Base-by-base conservation (phyloP, 208 protist genomes). In the Tritrichomonas foetus region DNA sequence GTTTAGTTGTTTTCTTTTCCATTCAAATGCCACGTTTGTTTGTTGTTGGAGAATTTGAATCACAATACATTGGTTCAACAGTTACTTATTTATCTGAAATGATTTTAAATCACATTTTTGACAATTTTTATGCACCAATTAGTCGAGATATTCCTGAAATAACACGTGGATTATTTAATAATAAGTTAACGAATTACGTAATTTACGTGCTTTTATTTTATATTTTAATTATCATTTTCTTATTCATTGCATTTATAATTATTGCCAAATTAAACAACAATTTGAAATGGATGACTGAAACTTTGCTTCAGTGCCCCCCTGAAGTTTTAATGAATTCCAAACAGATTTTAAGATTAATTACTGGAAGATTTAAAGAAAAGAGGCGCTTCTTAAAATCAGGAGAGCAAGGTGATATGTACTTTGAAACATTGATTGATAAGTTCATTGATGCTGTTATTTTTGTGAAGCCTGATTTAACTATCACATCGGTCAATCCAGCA, bases 371-470 rank as follows among this genome's bases (percentile, higher is more conserved):
- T 16, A 89, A 89, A n/a, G 47, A 57, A 16, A 61, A 53, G 11
- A 53, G 57, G 30, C n/a, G 20, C 1, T 57, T 57, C 9, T 33
- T 47, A 0, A 57, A 30, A n/a, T n/a, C 47, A 2, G 20, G 8
- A 22, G 78, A 44, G 1, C 44, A 89, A 53, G 20, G n/a, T 61
- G 47, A 53, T 33, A 14, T 39, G 27, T 89, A 44, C 30, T 47
- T 57, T 50, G 47, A 89, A 57, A n/a, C n/a, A 39, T 8, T 89
- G 8, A n/a, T 89, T n/a, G 47, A 89, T 16, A 8, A 33, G 1
- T 89, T 89, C 41, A 89, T 89, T 33, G 78, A 89, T n/a, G 53
- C 78, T 61, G 78, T 89, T 39, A 89, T 89, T 9, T 89, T 89
- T 33, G 27, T 89, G 14, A 57, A 89, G 11, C 41, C 41, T 20